Conservation (phyloP, 2,329 filamentous ascomycete genomes). For the Diplodia corticola region DNA sequence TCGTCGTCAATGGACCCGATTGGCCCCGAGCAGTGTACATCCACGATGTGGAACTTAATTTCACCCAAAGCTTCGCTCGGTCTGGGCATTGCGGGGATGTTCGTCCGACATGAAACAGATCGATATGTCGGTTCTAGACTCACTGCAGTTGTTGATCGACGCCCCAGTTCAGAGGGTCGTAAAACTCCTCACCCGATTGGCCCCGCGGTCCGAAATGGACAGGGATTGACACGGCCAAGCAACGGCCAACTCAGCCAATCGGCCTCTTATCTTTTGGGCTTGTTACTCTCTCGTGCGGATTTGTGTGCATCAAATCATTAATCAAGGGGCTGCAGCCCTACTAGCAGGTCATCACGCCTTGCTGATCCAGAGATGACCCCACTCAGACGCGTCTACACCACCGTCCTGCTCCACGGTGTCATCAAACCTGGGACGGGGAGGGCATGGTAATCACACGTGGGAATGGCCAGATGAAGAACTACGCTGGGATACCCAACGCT, state of each 20-base stretch:
- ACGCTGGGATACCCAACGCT: neutral
- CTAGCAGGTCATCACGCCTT: neutral
- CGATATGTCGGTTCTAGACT: neutral
- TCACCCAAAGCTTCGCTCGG: neutral
- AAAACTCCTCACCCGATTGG: too few species aligned
- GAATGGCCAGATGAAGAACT: too few species aligned
- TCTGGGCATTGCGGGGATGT: neutral
- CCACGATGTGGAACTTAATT: neutral
- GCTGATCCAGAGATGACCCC: too few species aligned
- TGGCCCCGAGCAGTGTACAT: too few species aligned
- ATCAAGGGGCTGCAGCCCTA: neutral
- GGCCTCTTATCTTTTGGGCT: neutral
- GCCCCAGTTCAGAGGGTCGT: neutral
- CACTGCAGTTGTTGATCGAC: neutral
- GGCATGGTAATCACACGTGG: too few species aligned
- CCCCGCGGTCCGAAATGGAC: neutral
- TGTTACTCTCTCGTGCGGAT: neutral
- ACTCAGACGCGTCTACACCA: too few species aligned
- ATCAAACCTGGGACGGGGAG: too few species aligned
- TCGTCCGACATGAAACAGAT: neutral
- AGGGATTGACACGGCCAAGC: neutral
- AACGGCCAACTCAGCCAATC: neutral
- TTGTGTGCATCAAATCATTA: neutral
- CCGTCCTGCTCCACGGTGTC: too few species aligned
- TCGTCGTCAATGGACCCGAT: too few species aligned